Conservation (phyloP, 345 rosid species). For the Gossypium arboreum region DNA sequence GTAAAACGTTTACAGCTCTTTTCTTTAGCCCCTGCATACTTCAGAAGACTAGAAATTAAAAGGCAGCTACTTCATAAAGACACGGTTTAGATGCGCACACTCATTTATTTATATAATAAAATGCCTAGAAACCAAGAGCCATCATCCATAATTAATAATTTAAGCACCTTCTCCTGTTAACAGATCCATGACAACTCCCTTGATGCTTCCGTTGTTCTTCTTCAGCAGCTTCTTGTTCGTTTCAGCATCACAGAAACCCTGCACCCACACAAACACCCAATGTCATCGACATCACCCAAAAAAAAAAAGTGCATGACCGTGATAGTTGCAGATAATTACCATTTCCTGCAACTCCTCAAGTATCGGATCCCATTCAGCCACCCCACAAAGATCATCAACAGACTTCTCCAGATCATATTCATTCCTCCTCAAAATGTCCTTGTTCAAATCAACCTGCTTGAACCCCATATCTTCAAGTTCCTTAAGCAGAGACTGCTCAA, state of each 20-base stretch:
- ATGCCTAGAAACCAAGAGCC: neutral
- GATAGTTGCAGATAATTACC: conserved; percentile 36
- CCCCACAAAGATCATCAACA: conserved; percentile 74
- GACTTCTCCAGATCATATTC: conserved; percentile 74
- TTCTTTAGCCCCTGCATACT: neutral
- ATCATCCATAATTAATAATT: conserved; percentile 2
- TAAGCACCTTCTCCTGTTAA: conserved; percentile 62
- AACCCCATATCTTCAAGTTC: conserved; percentile 95
- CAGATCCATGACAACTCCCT: conserved; percentile 87
- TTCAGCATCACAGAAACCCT: conserved; percentile 81
- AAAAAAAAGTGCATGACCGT: neutral
- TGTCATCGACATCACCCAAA: neutral
- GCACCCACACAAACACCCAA: conserved; percentile 18
- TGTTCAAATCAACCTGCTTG: conserved; percentile 81
- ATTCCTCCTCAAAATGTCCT: conserved; percentile 72
- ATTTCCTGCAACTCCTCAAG: conserved; percentile 85
- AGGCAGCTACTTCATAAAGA: neutral
- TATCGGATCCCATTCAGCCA: conserved; percentile 85
- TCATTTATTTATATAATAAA: conserved; percentile 12
- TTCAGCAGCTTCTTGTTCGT: conserved; percentile 78
- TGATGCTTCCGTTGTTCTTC: conserved; percentile 97
- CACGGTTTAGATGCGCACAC: neutral
- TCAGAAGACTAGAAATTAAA: neutral
- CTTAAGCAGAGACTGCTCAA: conserved; percentile 59
- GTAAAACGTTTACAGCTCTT: neutral